A percentile compares a stretch with the other conserved stretches of the same genome.
These are phyloP conservation scores for Cucurbita pepo DNA, from an alignment of 306 rosid genomes.

Conservation along the genomic window DNA sequence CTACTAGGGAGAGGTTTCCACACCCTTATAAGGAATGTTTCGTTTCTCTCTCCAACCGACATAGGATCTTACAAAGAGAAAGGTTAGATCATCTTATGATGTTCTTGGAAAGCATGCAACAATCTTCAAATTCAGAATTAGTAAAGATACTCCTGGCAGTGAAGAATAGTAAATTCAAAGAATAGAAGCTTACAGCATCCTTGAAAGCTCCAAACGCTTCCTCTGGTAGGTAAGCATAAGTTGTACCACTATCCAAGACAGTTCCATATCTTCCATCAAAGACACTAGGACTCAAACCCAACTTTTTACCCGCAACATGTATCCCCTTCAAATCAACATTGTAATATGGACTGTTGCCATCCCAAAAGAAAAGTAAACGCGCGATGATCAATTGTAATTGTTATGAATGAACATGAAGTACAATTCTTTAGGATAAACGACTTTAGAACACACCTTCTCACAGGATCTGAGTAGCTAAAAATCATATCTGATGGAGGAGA, in stretches of 20 bases:
- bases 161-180: slow-evolving; percentile 1
- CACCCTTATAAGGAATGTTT: too few relatives aligned
- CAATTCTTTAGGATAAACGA: slow-evolving; percentile 11
- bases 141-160: slow-evolving; percentile 1
- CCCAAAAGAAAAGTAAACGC: slow-evolving; percentile 99
- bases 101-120: neutral
- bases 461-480: slow-evolving; percentile 53
- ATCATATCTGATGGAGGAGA: slow-evolving; percentile 68
- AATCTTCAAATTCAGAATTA: slow-evolving; percentile 2
- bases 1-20: too few relatives aligned
- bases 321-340: slow-evolving; percentile 87
- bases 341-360: slow-evolving; percentile 98
- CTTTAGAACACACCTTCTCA: slow-evolving; percentile 54
- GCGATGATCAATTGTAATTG: slow-evolving; percentile 58
- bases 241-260: slow-evolving; percentile 91
- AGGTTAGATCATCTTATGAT: neutral
- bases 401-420: slow-evolving; percentile 31
- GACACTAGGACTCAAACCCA: slow-evolving; percentile 43
- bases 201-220: slow-evolving; percentile 60
- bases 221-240: slow-evolving; percentile 83
- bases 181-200: slow-evolving; percentile 53
- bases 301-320: slow-evolving; percentile 69
- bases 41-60: too few relatives aligned
- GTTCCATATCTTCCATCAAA: slow-evolving; percentile 81
- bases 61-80: too few relatives aligned